Evolutionary conservation across 495 filamentous ascomycete species (phyloP).

Genomic region (Neurospora cerealis): DNA sequence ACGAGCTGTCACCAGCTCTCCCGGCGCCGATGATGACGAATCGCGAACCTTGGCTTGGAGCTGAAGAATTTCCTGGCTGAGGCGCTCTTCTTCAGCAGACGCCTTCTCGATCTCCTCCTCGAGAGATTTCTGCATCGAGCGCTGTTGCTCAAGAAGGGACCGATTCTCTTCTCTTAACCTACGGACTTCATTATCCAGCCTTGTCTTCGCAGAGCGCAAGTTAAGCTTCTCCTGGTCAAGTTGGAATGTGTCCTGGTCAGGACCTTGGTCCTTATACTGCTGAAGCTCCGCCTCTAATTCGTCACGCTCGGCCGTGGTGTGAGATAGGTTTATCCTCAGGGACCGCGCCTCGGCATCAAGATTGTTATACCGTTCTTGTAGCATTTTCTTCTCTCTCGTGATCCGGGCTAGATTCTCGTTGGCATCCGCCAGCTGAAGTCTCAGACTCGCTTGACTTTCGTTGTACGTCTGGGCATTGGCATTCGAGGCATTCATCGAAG

Average conservation of each 20-base stretch:
- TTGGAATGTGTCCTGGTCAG: conserved; percentile 44
- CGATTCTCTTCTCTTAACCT: conserved; percentile 49
- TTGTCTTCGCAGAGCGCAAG: conserved; percentile 47
- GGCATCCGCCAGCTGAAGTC: conserved; percentile 24
- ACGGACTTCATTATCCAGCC: conserved; percentile 49
- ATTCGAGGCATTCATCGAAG: conserved; percentile 11
- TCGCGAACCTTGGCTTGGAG: conserved; percentile 39
- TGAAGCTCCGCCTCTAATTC: conserved; percentile 50
- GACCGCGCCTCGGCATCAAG: conserved; percentile 52
- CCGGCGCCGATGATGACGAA: conserved; percentile 31
- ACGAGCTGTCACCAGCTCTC: conserved; percentile 35
- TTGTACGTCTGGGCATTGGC: conserved; percentile 18
- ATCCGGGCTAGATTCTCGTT: conserved; percentile 28
- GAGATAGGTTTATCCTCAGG: conserved; percentile 40
- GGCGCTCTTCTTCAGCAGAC: conserved; percentile 44
- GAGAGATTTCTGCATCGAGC: conserved; percentile 46
- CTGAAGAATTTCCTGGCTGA: conserved; percentile 48
- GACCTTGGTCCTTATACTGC: conserved; percentile 37
- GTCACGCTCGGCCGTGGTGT: conserved; percentile 53
- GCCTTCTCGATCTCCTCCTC: conserved; percentile 46
- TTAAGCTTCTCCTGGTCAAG: conserved; percentile 54
- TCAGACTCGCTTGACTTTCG: conserved; percentile 20
- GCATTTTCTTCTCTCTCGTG: conserved; percentile 45
- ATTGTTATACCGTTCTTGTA: conserved; percentile 54
- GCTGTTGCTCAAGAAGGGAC: conserved; percentile 37